Conservation (phyloP, 2,329 filamentous ascomycete species). For the Westerdykella sp. region DNA sequence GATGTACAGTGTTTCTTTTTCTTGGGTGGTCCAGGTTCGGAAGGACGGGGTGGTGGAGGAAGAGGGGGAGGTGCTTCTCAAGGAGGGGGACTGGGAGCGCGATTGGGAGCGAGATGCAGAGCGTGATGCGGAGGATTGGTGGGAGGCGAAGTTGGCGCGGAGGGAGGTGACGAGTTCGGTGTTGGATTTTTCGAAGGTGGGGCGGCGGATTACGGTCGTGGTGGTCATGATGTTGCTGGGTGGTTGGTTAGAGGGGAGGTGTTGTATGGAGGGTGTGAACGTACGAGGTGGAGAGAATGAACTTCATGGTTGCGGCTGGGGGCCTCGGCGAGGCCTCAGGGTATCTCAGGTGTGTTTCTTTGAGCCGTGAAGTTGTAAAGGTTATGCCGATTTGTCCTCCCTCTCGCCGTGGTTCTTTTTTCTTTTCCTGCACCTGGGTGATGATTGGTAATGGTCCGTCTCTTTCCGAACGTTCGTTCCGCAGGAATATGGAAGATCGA, state of each 20-base stretch:
- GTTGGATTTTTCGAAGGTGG: conserved; percentile 76
- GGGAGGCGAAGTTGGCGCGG: conserved; percentile 71
- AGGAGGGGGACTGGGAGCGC: conserved; percentile 21
- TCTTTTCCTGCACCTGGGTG: too few species aligned
- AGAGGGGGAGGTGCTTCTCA: conserved; percentile 26
- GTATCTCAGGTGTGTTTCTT: not conserved
- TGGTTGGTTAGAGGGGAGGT: conserved; percentile 12
- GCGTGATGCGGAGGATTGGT: conserved; percentile 57
- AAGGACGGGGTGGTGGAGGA: conserved; percentile 32
- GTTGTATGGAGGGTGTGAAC: conserved; percentile 27
- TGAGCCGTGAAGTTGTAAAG: too few species aligned
- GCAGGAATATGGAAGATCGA: too few species aligned
- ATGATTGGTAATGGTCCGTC: too few species aligned
- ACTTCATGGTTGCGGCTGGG: conserved; percentile 56
- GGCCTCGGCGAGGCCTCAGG: not conserved
- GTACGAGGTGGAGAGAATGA: conserved; percentile 81
- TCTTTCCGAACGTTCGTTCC: too few species aligned
- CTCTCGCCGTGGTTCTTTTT: too few species aligned
- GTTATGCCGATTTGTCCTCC: too few species aligned
- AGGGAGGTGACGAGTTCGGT: conserved; percentile 87
- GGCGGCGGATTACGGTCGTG: conserved; percentile 75
- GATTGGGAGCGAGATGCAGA: conserved; percentile 20
- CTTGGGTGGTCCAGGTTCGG: conserved; percentile 60
- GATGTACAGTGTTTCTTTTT: conserved; percentile 56
- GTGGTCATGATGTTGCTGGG: conserved; percentile 70